Evolutionary conservation across 257 asterid species (phyloP).

Genomic region (Scutellaria galericulata): DNA sequence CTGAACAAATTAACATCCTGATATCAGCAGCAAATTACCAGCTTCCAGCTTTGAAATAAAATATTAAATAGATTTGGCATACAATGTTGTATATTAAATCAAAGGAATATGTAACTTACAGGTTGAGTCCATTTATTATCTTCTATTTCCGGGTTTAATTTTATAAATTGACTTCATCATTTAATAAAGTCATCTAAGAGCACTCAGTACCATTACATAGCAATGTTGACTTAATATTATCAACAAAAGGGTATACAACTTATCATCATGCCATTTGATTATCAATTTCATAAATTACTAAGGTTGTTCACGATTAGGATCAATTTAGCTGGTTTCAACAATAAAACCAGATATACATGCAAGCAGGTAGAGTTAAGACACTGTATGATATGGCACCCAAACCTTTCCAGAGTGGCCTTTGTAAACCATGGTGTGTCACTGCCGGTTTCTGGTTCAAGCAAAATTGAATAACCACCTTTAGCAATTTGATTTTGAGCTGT

Average conservation of each 20-base stretch:
- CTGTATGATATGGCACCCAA: slow-evolving; percentile 33
- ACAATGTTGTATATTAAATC: neutral
- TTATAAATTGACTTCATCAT: neutral
- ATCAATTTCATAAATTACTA: neutral
- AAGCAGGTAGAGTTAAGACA: slow-evolving; percentile 16
- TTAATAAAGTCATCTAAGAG: neutral
- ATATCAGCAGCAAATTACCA: slow-evolving; percentile 1
- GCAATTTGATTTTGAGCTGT: slow-evolving; percentile 87
- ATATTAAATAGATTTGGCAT: slow-evolving; percentile 4
- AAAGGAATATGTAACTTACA: slow-evolving; percentile 14
- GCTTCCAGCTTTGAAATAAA: slow-evolving; percentile 9
- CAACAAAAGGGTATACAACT: neutral
- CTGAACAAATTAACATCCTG: neutral
- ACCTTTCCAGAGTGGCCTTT: slow-evolving; percentile 96
- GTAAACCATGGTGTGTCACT: slow-evolving; percentile 85
- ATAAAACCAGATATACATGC: slow-evolving; percentile 7
- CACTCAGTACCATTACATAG: slow-evolving; percentile 12
- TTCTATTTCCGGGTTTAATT: neutral
- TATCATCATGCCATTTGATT: slow-evolving; percentile 12
- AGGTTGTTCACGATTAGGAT: slow-evolving; percentile 12
- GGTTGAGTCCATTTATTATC: slow-evolving; percentile 14
- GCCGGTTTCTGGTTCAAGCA: slow-evolving; percentile 66
- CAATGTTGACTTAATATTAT: slow-evolving; percentile 15
- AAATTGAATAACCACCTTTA: slow-evolving; percentile 91
- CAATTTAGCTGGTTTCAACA: slow-evolving; percentile 19